Percentiles rank a stretch among this genome's conserved stretches.
Conservation (phyloP, 1,139 yeast genomes). For the Entelexis paramagnoliae region DNA sequence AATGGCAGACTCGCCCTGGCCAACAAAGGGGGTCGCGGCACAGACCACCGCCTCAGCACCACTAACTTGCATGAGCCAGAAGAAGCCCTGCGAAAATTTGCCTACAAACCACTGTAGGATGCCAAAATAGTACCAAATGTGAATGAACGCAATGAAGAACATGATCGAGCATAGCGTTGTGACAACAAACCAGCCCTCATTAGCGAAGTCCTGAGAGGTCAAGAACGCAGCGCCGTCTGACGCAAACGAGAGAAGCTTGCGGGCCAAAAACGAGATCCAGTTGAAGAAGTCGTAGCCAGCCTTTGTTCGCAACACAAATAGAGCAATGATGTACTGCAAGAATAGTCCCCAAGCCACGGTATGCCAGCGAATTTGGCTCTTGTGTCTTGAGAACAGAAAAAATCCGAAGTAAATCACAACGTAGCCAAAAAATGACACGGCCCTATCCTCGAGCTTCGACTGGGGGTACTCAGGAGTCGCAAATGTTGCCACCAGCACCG, state of each 20-base stretch:
- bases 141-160: constrained; percentile 56
- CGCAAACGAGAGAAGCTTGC: constrained; percentile 52
- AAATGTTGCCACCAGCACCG: constrained; percentile 46
- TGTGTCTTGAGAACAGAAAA: constrained; percentile 41
- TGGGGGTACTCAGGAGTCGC: constrained; percentile 41
- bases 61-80: constrained; percentile 51
- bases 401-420: constrained; percentile 42
- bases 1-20: constrained; percentile 59
- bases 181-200: constrained; percentile 44
- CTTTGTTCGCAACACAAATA: constrained; percentile 52
- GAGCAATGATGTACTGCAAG: constrained; percentile 52
- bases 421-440: constrained; percentile 50
- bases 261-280: constrained; percentile 51
- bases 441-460: constrained; percentile 46
- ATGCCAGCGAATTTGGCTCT: constrained; percentile 46
- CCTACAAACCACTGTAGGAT: constrained; percentile 52
- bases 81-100: constrained; percentile 51
- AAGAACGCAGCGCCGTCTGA: constrained; percentile 55
- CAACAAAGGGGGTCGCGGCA: constrained; percentile 60
- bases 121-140: constrained; percentile 53
- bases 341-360: constrained; percentile 54
- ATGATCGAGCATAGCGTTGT: constrained; percentile 53
- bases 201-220: constrained; percentile 35
- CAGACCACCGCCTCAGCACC: constrained; percentile 65
- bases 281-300: constrained; percentile 56